phyloP scores from a whole-genome alignment of 192 early-diverging fungal genomes.

The Coemansia nantahalensis region DNA sequence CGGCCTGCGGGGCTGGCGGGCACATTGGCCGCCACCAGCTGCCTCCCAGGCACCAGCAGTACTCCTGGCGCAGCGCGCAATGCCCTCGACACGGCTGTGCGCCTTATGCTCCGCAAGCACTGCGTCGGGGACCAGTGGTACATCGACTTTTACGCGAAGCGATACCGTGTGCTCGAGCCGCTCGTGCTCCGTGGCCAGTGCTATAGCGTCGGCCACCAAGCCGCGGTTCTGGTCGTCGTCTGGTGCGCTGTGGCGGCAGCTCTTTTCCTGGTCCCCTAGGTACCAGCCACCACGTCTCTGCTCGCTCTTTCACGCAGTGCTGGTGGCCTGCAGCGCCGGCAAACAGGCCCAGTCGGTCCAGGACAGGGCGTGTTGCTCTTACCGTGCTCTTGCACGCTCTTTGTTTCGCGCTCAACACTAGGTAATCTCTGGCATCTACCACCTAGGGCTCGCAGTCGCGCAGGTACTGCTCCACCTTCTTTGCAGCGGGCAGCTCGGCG shows the following conservation, averaged over 20 bases:
- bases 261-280: conserved; percentile 18
- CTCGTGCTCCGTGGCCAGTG: conserved; percentile 24
- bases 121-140: conserved; percentile 21
- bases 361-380: too few species aligned
- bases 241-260: conserved; percentile 4
- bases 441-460: too few species aligned
- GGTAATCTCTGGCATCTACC: too few species aligned
- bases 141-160: conserved; percentile 15
- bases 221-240: conserved; percentile 6
- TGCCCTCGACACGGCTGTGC: conserved; percentile 2
- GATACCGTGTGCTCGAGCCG: conserved; percentile 22
- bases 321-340: too few species aligned
- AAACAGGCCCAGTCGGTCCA: too few species aligned
- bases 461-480: conserved; percentile 31
- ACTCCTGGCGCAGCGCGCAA: neutral
- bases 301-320: too few species aligned
- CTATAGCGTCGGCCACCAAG: conserved; percentile 18
- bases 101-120: conserved; percentile 24
- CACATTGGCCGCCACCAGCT: neutral
- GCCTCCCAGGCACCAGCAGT: neutral
- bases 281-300: neutral
- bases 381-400: too few species aligned
- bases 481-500: conserved; percentile 23
- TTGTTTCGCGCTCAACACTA: too few species aligned
- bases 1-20: conserved; percentile 1